Percentiles rank a stretch among this genome's conserved stretches.
These are phyloP conservation scores for Otatea glauca DNA, from an alignment of 176 grass and related monocot species.

Conservation along the genomic window DNA sequence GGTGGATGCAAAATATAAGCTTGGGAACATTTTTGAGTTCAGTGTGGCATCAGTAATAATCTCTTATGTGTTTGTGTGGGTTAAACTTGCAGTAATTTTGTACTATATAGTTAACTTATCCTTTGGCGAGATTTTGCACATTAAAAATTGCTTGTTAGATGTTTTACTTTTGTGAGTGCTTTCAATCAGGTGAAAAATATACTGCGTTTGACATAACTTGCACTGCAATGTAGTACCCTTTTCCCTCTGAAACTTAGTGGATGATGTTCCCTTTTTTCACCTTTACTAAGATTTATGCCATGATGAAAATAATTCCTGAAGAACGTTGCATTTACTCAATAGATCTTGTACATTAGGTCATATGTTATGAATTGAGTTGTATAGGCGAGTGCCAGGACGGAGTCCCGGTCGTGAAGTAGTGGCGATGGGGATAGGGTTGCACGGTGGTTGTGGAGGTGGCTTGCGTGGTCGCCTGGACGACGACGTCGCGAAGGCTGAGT, in stretches of 20 bases:
- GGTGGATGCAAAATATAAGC: background rate
- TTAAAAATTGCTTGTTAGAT: constrained; percentile 2
- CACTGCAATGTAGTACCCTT: background rate
- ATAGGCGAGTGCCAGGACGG: background rate
- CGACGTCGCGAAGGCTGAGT: too few relatives aligned
- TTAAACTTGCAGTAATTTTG: background rate
- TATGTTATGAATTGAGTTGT: background rate
- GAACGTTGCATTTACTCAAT: background rate
- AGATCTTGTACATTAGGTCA: background rate
- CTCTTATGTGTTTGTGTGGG: background rate
- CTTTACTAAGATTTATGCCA: background rate
- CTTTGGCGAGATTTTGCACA: background rate
- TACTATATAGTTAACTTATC: background rate
- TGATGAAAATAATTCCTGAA: background rate
- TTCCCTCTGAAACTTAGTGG: constrained; percentile 3
- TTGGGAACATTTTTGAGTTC: background rate
- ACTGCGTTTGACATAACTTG: background rate
- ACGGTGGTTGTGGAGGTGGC: too few relatives aligned
- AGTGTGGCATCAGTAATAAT: constrained; percentile 16
- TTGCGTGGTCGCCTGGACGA: too few relatives aligned
- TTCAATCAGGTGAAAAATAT: background rate
- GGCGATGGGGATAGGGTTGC: too few relatives aligned
- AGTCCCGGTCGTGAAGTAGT: too few relatives aligned
- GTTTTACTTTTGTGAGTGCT: background rate
- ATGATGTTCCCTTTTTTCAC: background rate